Evolutionary conservation across 306 rosid species (phyloP).

Genomic region (Prosopis cineraria): DNA sequence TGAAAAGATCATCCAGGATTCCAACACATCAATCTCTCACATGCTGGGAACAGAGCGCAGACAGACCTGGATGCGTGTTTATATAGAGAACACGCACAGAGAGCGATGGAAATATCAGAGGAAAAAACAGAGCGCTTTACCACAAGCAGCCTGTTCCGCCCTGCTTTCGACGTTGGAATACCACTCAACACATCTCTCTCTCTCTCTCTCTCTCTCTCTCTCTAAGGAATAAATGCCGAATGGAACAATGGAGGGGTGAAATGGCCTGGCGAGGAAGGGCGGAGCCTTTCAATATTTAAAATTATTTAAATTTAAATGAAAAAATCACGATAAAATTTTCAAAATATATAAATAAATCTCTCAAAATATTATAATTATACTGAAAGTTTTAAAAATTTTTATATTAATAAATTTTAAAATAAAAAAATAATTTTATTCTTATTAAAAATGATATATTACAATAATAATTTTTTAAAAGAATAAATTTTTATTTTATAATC

Average conservation of each 20-base stretch:
- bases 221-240: not conserved
- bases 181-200: no score
- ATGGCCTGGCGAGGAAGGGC: not conserved
- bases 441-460: no score
- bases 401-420: no score
- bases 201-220: slow-evolving; percentile 8
- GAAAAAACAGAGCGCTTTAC: not conserved
- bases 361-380: no score
- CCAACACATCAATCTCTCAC: slow-evolving; percentile 35
- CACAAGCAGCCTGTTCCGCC: slow-evolving; percentile 6
- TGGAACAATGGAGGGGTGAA: not conserved
- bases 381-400: no score
- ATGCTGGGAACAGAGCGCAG: slow-evolving; percentile 25
- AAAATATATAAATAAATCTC: no score
- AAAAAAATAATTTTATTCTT: no score
- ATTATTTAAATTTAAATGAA: no score
- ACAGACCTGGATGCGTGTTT: not conserved
- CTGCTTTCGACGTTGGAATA: slow-evolving; percentile 48
- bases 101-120: not conserved
- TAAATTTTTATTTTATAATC: no score
- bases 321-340: no score
- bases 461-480: no score
- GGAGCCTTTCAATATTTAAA: not conserved
- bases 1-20: slow-evolving; percentile 24
- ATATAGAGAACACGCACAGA: not conserved